Evolutionary conservation across 2,329 filamentous ascomycete genomes (phyloP), one percentile per base, ranked within the genome.

Genomic region (Colletotrichum tropicale): DNA sequence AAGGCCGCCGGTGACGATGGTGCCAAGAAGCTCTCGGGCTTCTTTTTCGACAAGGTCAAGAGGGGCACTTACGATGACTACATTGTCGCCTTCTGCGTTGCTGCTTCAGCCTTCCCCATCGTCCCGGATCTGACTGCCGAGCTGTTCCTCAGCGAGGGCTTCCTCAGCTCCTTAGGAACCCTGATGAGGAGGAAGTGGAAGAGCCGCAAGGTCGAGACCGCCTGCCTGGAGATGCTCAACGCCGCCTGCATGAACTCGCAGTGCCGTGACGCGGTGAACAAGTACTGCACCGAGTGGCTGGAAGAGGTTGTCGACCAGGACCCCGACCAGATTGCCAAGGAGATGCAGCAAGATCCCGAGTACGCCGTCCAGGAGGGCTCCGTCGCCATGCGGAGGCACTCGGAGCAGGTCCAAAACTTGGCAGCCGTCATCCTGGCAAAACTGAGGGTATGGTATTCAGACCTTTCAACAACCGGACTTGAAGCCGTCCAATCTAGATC

Each of bases 11-110:
- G 92, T 69, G 91, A 96, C 15, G 89, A 91, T 8, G 95, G 95
- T 5, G 89, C 92, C 78, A 89, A 91, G 78, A 90, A 93, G 78
- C 91, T 98, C 66, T 91, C 91, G 7, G 90, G 90, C 7, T 96
- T 97, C 83, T 94, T 98, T 82, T 93, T 93, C 70, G 88, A 91
- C 18, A 92, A 93, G 69, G 89, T 98, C 18, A 86, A 90, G 78
- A 92, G 93, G 77, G 93, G 93, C 68, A 96, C 94, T 28, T 95
- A 96, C 78, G 96, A 98, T 80, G 95, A 98, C 84, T 92, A 98
- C 78, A 95, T 98, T 70, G 89, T 97, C 66, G 96, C 96, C 8
- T 98, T 98, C 83, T 98, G 96, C 69, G 96, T 96, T n/a, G 95
- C 96, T 8, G 92, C 96, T 3, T 92, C 93, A 26, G 91, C 98